phyloP scores from a whole-genome alignment of 2,329 filamentous ascomycete genomes.

The Amesomyces nigricolor region DNA sequence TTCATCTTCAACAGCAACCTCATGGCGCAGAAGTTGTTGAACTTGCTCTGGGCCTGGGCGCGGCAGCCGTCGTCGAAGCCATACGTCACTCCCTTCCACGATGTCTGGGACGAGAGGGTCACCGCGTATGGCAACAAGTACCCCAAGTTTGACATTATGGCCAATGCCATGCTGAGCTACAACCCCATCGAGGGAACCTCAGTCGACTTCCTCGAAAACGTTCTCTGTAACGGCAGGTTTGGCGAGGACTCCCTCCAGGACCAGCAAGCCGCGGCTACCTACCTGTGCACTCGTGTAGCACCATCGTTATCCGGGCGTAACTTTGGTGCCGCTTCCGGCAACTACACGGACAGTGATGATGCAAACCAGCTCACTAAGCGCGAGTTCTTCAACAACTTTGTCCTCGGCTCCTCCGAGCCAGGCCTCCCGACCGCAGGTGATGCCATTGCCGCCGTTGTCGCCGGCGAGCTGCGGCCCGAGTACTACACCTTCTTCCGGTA shows the following conservation, averaged over 20 bases:
- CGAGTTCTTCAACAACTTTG: no score
- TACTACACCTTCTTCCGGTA: no score
- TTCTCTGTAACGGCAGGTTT: not conserved
- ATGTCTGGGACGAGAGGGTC: not conserved
- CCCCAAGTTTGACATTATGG: not conserved
- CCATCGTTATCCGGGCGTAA: no score
- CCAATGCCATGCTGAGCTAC: not conserved
- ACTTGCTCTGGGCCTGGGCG: not conserved
- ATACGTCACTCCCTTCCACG: not conserved
- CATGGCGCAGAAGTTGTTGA: not conserved
- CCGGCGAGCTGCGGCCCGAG: no score
- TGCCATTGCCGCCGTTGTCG: no score
- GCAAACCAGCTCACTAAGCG: no score
- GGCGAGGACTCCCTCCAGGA: not conserved
- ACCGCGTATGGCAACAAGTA: not conserved
- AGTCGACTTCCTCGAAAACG: not conserved
- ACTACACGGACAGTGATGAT: no score
- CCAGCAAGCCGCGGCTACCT: no score
- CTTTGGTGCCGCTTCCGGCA: no score
- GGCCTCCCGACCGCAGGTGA: no score
- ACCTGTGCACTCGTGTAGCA: no score
- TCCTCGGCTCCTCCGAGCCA: no score
- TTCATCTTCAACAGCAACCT: not conserved
- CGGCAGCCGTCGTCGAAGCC: not conserved
- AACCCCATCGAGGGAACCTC: not conserved